phyloP scores from a whole-genome alignment of 148 eudicot genomes.

The Rhododendron mucronatum region DNA sequence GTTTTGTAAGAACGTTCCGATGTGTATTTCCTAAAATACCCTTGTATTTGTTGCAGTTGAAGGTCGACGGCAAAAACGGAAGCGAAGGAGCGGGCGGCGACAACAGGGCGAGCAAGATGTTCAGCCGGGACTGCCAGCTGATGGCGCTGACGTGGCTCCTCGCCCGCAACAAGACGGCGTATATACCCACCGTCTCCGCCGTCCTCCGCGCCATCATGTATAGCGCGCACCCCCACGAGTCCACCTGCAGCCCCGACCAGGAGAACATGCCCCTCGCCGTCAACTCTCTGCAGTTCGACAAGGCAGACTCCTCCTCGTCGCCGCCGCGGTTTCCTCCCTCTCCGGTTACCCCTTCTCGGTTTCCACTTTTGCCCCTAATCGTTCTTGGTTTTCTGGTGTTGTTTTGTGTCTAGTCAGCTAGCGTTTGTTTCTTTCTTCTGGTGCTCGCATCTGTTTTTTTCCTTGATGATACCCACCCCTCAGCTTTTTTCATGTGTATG shows the following conservation, averaged over 20 bases:
- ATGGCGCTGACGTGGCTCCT: constrained; percentile 97
- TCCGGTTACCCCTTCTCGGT: background rate
- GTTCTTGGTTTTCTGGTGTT: background rate
- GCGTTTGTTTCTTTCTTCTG: background rate
- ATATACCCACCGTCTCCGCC: constrained; percentile 90
- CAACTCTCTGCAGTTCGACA: constrained; percentile 76
- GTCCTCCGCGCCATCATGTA: constrained; percentile 89
- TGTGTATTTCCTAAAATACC: constrained; percentile 10
- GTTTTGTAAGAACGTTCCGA: too few relatives aligned
- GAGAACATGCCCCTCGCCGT: constrained; percentile 99
- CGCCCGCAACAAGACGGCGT: constrained; percentile 80
- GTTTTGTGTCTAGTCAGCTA: background rate
- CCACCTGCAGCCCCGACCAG: constrained; percentile 87
- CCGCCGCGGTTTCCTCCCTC: background rate
- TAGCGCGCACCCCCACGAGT: constrained; percentile 72
- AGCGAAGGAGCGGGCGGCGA: constrained; percentile 14
- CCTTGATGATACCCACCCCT: background rate
- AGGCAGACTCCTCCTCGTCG: constrained; percentile 15
- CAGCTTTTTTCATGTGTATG: background rate
- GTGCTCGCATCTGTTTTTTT: background rate
- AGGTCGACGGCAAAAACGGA: constrained; percentile 49
- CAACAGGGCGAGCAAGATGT: constrained; percentile 58
- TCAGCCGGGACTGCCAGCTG: constrained; percentile 68
- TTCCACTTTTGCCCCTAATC: constrained; percentile 14
- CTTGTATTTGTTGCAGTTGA: constrained; percentile 40